phyloP scores from a whole-genome alignment of 2,329 filamentous ascomycete species.

The Ciborinia camelliae region DNA sequence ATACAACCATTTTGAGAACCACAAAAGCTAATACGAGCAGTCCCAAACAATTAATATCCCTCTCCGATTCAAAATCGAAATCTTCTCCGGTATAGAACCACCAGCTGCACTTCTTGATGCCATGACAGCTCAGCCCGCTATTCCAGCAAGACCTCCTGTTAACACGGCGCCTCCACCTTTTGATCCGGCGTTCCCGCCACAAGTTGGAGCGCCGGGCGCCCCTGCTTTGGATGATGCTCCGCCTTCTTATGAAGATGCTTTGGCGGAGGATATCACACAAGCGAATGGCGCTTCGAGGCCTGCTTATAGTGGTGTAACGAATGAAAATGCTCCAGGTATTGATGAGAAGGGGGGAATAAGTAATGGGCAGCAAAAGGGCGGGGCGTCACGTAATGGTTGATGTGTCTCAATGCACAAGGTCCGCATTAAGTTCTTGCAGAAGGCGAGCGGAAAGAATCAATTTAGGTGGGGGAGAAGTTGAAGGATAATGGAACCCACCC shows the following conservation, averaged over 20 bases:
- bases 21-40: conserved; percentile 37
- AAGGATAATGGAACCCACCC: background rate
- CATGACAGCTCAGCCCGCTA: conserved; percentile 40
- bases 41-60: conserved; percentile 77
- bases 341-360: conserved; percentile 29
- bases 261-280: conserved; percentile 71
- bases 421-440: background rate
- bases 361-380: conserved; percentile 3
- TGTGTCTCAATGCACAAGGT: background rate
- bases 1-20: background rate
- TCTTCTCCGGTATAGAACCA: conserved; percentile 85
- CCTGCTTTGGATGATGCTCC: conserved; percentile 70
- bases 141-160: conserved; percentile 28
- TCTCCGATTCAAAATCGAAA: conserved; percentile 71
- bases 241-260: conserved; percentile 90
- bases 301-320: conserved; percentile 63
- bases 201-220: conserved; percentile 47
- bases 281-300: conserved; percentile 65
- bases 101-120: conserved; percentile 72
- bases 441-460: background rate
- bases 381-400: conserved; percentile 7
- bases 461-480: background rate
- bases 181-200: conserved; percentile 58
- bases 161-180: conserved; percentile 31
- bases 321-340: conserved; percentile 52